Percentiles rank a stretch among this genome's conserved stretches.
Conservation (phyloP, 768 basidiomycete genomes). For the Glaciozyma martinii region DNA sequence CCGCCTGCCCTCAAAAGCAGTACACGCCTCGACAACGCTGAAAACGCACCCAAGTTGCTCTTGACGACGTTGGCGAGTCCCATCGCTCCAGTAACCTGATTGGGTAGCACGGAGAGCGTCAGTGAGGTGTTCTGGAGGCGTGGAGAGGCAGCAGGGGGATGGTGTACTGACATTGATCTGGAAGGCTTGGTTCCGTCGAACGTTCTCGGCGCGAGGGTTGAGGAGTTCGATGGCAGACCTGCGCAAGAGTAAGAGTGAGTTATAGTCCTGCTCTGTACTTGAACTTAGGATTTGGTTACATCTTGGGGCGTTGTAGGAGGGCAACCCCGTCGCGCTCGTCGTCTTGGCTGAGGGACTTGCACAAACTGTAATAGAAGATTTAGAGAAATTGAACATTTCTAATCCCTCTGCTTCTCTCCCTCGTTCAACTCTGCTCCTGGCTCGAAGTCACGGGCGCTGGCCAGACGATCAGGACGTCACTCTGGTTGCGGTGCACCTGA, state of each 20-base stretch:
- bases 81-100: slow-evolving; percentile 51
- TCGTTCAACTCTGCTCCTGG: too few relatives aligned
- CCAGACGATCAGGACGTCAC: too few relatives aligned
- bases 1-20: not conserved
- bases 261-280: not conserved
- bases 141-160: not conserved
- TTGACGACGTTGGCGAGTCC: slow-evolving; percentile 95
- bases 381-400: too few relatives aligned
- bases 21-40: not conserved
- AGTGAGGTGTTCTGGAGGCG: not conserved
- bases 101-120: not conserved
- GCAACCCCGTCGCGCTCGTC: too few relatives aligned
- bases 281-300: too few relatives aligned
- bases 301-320: too few relatives aligned
- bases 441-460: too few relatives aligned
- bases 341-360: too few relatives aligned
- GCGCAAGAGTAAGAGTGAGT: not conserved
- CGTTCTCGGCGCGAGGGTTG: slow-evolving; percentile 39
- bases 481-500: too few relatives aligned
- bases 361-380: too few relatives aligned
- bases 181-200: slow-evolving; percentile 41
- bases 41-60: slow-evolving; percentile 74
- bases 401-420: too few relatives aligned
- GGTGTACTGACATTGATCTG: slow-evolving; percentile 41
- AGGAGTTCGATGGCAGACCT: slow-evolving; percentile 42